A percentile compares a stretch with the other conserved stretches of the same genome.
Evolutionary conservation across 495 filamentous ascomycete species (phyloP).

Genomic region (Penicillium arizonense): DNA sequence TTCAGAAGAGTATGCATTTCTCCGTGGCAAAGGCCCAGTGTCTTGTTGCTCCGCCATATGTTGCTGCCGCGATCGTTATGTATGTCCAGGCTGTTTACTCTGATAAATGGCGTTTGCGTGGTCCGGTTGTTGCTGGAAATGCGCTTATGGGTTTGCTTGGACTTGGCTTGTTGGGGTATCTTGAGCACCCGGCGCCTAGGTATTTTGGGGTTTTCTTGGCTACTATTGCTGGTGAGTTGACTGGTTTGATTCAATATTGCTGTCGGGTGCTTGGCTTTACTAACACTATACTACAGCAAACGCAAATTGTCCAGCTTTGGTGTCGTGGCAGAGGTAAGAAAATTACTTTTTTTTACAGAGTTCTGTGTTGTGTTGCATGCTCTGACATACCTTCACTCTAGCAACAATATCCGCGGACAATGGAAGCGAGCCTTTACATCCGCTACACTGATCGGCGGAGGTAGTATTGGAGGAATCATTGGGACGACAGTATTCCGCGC

Average conservation of each 20-base stretch:
- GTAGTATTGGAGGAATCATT: slow-evolving; percentile 53
- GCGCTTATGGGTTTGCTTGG: not conserved
- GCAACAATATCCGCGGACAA: slow-evolving; percentile 58
- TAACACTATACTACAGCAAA: not conserved
- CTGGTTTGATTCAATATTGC: too few relatives aligned
- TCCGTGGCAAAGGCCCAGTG: slow-evolving; percentile 52
- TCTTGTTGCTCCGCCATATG: slow-evolving; percentile 57
- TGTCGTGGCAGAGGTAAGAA: slow-evolving; percentile 13
- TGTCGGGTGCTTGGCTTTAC: slow-evolving; percentile 8
- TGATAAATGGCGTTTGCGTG: slow-evolving; percentile 50
- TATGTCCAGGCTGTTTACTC: slow-evolving; percentile 15
- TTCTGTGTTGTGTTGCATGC: not conserved
- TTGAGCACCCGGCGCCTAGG: not conserved
- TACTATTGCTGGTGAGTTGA: slow-evolving; percentile 3
- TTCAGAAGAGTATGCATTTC: slow-evolving; percentile 62
- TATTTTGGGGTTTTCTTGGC: slow-evolving; percentile 3
- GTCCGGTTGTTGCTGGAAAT: slow-evolving; percentile 52
- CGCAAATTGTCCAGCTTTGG: slow-evolving; percentile 12
- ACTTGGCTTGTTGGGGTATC: not conserved
- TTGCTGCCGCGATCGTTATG: slow-evolving; percentile 51
- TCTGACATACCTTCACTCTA: slow-evolving; percentile 44
- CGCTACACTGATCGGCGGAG: slow-evolving; percentile 43
- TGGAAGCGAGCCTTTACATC: slow-evolving; percentile 58
- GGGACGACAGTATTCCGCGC: slow-evolving; percentile 51
- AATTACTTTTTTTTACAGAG: not conserved